Evolutionary conservation across 768 basidiomycete genomes (phyloP).

Genomic region (Boletus vermiculosoides): DNA sequence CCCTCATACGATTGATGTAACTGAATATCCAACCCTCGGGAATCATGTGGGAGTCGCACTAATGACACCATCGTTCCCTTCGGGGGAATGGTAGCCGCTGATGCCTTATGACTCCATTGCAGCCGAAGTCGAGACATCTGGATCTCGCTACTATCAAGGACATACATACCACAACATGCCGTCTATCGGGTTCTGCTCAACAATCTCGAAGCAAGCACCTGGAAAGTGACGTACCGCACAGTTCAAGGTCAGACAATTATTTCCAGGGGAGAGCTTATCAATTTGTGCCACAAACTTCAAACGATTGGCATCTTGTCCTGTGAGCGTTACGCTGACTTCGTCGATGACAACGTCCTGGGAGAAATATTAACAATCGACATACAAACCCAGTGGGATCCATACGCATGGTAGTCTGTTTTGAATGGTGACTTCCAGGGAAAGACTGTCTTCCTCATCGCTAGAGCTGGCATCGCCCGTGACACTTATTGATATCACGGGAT

Average conservation of each 20-base stretch:
- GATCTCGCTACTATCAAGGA: conserved; percentile 67
- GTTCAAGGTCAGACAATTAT: conserved; percentile 54
- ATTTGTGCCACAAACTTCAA: conserved; percentile 51
- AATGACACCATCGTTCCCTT: conserved; percentile 39
- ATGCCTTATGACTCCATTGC: conserved; percentile 56
- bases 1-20: conserved; percentile 53
- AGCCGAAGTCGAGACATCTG: conserved; percentile 62
- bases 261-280: conserved; percentile 53
- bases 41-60: conserved; percentile 63
- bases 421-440: conserved; percentile 56
- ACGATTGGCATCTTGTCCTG: conserved; percentile 61
- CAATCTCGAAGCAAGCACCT: neutral
- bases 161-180: conserved; percentile 64
- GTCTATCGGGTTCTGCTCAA: conserved; percentile 39
- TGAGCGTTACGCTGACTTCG: conserved; percentile 57
- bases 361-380: conserved; percentile 9
- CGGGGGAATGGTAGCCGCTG: conserved; percentile 15
- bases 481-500: conserved; percentile 61
- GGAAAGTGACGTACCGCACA: conserved; percentile 60
- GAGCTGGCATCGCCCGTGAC: conserved; percentile 47
- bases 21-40: conserved; percentile 59
- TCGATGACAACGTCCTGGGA: conserved; percentile 59
- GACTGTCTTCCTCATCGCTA: conserved; percentile 66
- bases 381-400: conserved; percentile 29
- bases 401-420: conserved; percentile 77